phyloP scores from a whole-genome alignment of 441 rosid species.

The Croton laevigatus region DNA sequence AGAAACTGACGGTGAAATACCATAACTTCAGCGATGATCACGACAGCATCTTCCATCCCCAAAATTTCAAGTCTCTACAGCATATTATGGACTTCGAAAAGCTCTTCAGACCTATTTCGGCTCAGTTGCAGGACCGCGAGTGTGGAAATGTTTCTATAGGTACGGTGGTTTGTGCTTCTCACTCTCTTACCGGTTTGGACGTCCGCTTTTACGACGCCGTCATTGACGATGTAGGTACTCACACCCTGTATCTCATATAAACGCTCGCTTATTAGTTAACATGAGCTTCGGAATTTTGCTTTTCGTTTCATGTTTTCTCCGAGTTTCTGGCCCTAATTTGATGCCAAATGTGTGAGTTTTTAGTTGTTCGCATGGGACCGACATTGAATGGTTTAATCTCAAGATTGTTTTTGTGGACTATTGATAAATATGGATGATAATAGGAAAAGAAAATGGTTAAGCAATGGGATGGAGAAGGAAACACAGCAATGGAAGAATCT shows the following conservation, averaged over 20 bases:
- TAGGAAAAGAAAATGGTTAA: too few species aligned
- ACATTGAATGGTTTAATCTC: too few species aligned
- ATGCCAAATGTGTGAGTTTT: too few species aligned
- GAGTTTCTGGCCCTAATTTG: too few species aligned
- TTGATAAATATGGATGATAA: too few species aligned
- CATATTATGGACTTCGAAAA: slow-evolving; percentile 27
- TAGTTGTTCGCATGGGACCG: too few species aligned
- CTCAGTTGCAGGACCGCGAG: slow-evolving; percentile 42
- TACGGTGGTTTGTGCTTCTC: slow-evolving; percentile 40
- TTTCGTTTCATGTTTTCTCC: background rate
- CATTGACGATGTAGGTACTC: slow-evolving; percentile 32
- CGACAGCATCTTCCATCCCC: slow-evolving; percentile 25
- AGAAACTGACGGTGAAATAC: slow-evolving; percentile 32
- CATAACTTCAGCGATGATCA: slow-evolving; percentile 20
- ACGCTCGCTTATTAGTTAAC: background rate
- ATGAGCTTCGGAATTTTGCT: background rate
- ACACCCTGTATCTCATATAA: background rate
- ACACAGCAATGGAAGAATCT: too few species aligned
- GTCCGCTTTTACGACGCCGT: slow-evolving; percentile 46
- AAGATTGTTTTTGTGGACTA: too few species aligned
- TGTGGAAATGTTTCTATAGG: slow-evolving; percentile 28
- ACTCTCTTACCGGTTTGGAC: slow-evolving; percentile 22
- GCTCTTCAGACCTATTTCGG: slow-evolving; percentile 37
- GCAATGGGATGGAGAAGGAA: too few species aligned
- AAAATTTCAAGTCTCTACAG: slow-evolving; percentile 14